A percentile compares a stretch with the other conserved stretches of the same genome.
These are phyloP conservation scores for Zygnema circumcarinatum DNA, from an alignment of 139 green algal genomes.

Conservation along the genomic window DNA sequence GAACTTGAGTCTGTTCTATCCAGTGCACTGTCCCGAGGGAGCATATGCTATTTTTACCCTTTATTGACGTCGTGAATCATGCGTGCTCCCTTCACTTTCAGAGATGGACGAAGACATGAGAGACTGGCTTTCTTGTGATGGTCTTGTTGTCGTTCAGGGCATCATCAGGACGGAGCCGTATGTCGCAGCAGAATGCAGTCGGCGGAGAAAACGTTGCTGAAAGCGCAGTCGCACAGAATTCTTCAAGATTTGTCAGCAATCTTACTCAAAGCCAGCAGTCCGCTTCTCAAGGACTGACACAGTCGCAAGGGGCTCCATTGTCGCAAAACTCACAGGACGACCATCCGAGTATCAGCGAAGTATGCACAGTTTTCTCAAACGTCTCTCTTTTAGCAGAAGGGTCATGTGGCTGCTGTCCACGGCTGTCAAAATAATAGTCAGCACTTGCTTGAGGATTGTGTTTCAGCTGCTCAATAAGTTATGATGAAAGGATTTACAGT, in stretches of 20 bases:
- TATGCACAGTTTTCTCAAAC: no score
- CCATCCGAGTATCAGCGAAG: background rate
- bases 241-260: background rate
- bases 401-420: no score
- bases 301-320: background rate
- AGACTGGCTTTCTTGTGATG: background rate
- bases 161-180: background rate
- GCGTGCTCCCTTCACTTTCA: background rate
- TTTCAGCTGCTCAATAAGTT: background rate
- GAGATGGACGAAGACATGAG: background rate
- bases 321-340: background rate
- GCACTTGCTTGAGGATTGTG: background rate
- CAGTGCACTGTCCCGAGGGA: background rate
- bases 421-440: no score
- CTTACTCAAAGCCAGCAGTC: background rate
- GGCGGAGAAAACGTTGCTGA: background rate
- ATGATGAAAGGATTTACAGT: background rate
- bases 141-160: background rate
- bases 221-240: background rate
- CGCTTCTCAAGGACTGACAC: background rate
- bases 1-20: background rate
- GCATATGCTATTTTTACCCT: background rate
- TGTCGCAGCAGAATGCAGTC: background rate
- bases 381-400: no score
- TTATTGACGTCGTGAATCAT: background rate